phyloP scores from a whole-genome alignment of 1,284 basidiomycete species.

The Hypsizygus ulmarius region DNA sequence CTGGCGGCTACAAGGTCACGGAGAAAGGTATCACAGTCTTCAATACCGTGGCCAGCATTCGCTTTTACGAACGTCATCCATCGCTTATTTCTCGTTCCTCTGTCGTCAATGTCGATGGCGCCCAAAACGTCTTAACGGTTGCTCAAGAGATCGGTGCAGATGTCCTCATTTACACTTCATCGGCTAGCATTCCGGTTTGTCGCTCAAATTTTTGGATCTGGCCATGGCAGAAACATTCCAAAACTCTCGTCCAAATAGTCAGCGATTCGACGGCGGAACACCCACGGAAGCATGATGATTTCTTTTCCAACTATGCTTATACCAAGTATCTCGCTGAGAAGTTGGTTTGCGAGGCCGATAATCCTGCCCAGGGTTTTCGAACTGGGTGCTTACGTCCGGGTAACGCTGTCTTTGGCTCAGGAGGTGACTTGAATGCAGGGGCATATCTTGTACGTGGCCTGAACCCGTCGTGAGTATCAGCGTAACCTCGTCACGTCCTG shows the following conservation, averaged over 20 bases:
- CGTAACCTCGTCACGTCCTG: too few species aligned
- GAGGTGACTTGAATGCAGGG: constrained; percentile 66
- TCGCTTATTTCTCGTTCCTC: constrained; percentile 51
- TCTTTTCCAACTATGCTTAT: constrained; percentile 69
- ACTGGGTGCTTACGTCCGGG: constrained; percentile 74
- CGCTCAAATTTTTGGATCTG: constrained; percentile 60
- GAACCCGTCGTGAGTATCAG: too few species aligned
- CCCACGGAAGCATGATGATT: constrained; percentile 51
- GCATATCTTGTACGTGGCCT: constrained; percentile 55
- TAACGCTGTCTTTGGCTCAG: constrained; percentile 70
- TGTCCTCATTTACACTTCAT: constrained; percentile 61
- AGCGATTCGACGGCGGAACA: constrained; percentile 51
- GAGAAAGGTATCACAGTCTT: constrained; percentile 57
- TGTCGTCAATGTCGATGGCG: constrained; percentile 62
- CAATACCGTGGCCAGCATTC: constrained; percentile 72
- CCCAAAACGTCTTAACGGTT: constrained; percentile 58
- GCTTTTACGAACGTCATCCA: constrained; percentile 64
- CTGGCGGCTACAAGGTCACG: constrained; percentile 21
- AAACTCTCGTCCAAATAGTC: constrained; percentile 53
- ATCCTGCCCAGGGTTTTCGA: constrained; percentile 40
- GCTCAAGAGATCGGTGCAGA: constrained; percentile 42
- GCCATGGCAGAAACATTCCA: constrained; percentile 65
- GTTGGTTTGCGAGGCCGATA: constrained; percentile 55
- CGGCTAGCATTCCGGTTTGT: constrained; percentile 52
- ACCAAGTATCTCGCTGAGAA: constrained; percentile 56